Percentiles rank a stretch among this genome's conserved stretches.
Evolutionary conservation across 495 filamentous ascomycete species (phyloP).

Genomic region (Zalerion maritima): DNA sequence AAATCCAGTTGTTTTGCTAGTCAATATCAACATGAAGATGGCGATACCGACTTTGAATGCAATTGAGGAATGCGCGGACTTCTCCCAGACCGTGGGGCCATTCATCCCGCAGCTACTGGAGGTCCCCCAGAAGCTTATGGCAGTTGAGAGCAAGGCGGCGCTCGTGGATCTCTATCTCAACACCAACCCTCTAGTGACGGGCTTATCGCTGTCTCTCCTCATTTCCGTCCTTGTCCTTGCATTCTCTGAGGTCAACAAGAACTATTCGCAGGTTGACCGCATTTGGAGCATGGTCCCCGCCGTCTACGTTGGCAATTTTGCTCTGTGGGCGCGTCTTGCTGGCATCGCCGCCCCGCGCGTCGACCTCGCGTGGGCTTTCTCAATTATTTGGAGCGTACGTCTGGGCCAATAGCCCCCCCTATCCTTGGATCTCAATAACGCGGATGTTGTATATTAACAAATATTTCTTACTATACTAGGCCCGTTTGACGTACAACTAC

Average conservation of each 20-base stretch:
- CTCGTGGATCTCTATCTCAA: conserved; percentile 57
- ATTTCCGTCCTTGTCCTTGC: conserved; percentile 56
- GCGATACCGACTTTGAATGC: conserved; percentile 54
- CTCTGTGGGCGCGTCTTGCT: conserved; percentile 57
- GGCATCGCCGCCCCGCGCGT: conserved; percentile 59
- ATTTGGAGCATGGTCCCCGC: conserved; percentile 82
- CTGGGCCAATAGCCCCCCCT: conserved; percentile 3
- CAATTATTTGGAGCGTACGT: conserved; percentile 69
- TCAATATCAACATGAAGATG: conserved; percentile 25
- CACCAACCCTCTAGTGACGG: conserved; percentile 77
- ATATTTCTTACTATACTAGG: conserved; percentile 21
- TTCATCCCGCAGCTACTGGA: conserved; percentile 65
- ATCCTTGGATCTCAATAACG: neutral
- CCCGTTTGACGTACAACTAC: conserved; percentile 87
- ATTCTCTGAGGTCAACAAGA: conserved; percentile 67
- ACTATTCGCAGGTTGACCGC: conserved; percentile 90
- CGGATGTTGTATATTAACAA: neutral
- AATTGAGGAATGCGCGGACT: conserved; percentile 58
- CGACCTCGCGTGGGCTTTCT: conserved; percentile 58
- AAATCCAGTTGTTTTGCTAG: neutral
- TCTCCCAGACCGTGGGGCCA: conserved; percentile 51
- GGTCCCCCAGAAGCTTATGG: conserved; percentile 49
- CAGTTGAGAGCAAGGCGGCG: conserved; percentile 34
- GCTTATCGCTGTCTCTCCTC: conserved; percentile 54
- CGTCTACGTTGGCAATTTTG: conserved; percentile 79